phyloP scores from a whole-genome alignment of 768 basidiomycete genomes.

The Russula sp. region DNA sequence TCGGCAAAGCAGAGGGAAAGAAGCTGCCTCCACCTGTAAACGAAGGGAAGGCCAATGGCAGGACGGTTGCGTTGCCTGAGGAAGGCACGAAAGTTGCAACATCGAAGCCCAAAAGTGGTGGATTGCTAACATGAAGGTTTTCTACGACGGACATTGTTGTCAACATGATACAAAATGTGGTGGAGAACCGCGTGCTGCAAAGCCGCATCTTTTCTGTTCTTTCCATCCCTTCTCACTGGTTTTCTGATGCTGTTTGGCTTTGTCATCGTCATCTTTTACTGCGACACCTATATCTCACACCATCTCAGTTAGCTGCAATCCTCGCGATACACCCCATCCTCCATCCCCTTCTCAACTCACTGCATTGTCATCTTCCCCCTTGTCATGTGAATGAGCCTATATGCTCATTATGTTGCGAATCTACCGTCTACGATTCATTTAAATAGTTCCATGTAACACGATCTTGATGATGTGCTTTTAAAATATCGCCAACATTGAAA shows the following conservation, averaged over 20 bases:
- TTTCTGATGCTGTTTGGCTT: conserved; percentile 18
- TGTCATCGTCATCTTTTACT: conserved; percentile 8
- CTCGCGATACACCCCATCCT: conserved; percentile 18
- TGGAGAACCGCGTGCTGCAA: neutral
- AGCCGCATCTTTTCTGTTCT: neutral
- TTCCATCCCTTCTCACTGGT: conserved; percentile 11
- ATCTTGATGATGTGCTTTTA: conserved; percentile 8
- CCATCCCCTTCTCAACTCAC: neutral
- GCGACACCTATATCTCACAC: conserved; percentile 19
- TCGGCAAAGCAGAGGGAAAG: conserved; percentile 20
- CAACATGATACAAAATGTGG: neutral
- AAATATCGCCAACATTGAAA: neutral
- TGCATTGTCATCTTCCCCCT: neutral
- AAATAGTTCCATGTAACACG: conserved; percentile 16
- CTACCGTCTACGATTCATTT: conserved; percentile 11
- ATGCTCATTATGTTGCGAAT: conserved; percentile 6
- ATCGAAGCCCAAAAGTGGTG: neutral
- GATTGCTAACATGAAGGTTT: neutral
- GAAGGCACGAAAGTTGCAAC: conserved; percentile 8
- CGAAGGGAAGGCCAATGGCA: conserved; percentile 4
- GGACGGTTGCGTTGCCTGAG: neutral
- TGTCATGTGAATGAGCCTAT: neutral
- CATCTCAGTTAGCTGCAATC: neutral
- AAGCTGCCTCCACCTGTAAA: conserved; percentile 10
- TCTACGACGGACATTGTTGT: neutral